phyloP scores from a whole-genome alignment of 2,329 filamentous ascomycete species.

The Ophiocordyceps camponoti-floridani region DNA sequence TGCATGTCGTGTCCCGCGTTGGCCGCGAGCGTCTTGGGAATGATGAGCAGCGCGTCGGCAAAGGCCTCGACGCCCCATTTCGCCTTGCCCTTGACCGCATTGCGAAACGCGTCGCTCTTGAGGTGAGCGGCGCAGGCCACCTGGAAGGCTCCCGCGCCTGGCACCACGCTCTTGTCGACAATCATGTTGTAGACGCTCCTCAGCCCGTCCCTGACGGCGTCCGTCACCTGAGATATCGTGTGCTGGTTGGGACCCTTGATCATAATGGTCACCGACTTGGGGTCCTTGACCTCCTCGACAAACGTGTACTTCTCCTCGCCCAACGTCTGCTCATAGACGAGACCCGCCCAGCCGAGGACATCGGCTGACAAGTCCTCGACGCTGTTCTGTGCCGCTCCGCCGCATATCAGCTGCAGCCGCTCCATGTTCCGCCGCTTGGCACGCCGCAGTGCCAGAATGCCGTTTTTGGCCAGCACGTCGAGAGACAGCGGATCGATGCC shows the following conservation, averaged over 20 bases:
- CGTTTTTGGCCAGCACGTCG: constrained; percentile 94
- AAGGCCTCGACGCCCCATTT: constrained; percentile 94
- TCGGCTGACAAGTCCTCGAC: constrained; percentile 84
- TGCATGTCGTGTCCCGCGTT: constrained; percentile 96
- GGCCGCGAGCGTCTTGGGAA: constrained; percentile 91
- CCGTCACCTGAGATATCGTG: constrained; percentile 91
- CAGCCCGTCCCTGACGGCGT: constrained; percentile 86
- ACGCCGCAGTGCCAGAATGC: constrained; percentile 81
- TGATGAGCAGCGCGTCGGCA: constrained; percentile 82
- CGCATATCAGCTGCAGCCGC: constrained; percentile 84
- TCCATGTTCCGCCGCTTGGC: constrained; percentile 99
- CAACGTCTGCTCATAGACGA: constrained; percentile 92
- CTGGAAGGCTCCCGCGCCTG: constrained; percentile 89
- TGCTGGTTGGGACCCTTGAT: constrained; percentile 97
- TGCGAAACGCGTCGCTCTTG: constrained; percentile 69
- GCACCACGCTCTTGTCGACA: constrained; percentile 90
- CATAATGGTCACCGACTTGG: constrained; percentile 90
- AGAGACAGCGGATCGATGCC: constrained; percentile 93
- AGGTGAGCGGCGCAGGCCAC: constrained; percentile 80
- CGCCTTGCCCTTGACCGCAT: constrained; percentile 91
- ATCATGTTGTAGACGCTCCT: constrained; percentile 99
- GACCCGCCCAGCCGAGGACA: constrained; percentile 83
- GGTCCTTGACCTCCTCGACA: constrained; percentile 94
- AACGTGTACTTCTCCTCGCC: constrained; percentile 99
- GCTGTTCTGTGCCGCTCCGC: constrained; percentile 83